Base-by-base conservation (phyloP, 2,329 filamentous ascomycete species). In the Chaetothyriales sp. region DNA sequence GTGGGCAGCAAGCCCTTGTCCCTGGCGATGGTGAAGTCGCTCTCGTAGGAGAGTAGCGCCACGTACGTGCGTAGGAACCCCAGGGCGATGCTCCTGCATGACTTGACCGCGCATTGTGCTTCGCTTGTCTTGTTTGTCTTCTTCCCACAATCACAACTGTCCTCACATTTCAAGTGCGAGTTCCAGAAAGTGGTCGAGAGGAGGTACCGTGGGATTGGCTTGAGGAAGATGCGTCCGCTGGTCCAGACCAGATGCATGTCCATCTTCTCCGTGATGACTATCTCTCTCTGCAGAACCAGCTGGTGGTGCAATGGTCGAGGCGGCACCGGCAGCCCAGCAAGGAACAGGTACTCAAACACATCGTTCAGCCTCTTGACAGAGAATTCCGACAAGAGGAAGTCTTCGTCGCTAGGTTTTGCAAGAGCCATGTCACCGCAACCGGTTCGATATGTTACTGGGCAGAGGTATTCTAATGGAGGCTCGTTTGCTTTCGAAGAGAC, bases 1-100 rank as follows among this genome's bases (percentile, higher is more conserved):
- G 29, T 5, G 0, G 73, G 65, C 1, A 71, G 20, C 5, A 72
- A 58, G 18, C 58, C 48, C 8, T 49, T 13, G 1, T 67, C 62
- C 7, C 57, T 50, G 7, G 68, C 69, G 13, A 70, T 60, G 5
- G 56, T 46, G 52, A 72, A 64, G 57, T 74, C 71, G 46, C 66
- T 66, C 46, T 65, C 61, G 53, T 68, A 62, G 28, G 58, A 50
- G 44, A 74, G 64, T 5, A 74, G 62, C 61, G 67, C 69, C 10
- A 60, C 55, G 54, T 73, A 74, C 2, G 69, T 69, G 1, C 67
- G 61, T 0, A 74, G 55, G 49, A 72, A 66, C 1, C 71, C 70
- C 28, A 59, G 62, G 1, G 67, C 68, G 4, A n/a, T 18, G 15
- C 44, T 49, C 45, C 58, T 51, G 68, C 63, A 10, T 57, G 73